A percentile compares a stretch with the other conserved stretches of the same genome.
Conservation (phyloP, 2,329 filamentous ascomycete species). For the Fusarium sp. region DNA sequence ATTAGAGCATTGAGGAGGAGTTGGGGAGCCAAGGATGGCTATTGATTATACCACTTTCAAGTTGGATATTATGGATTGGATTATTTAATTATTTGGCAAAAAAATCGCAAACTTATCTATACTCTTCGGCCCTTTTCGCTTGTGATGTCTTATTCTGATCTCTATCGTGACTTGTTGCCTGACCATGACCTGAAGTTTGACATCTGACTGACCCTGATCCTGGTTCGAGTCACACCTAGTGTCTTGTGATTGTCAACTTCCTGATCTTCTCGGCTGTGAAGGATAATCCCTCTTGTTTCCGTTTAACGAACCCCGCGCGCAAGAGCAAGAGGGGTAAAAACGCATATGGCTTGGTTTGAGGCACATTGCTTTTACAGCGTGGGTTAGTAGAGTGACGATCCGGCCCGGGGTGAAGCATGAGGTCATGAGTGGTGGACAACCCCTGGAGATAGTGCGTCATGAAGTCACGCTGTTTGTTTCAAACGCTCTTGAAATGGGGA, state of each 20-base stretch:
- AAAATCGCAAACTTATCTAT: conserved; percentile 43
- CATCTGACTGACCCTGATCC: not conserved
- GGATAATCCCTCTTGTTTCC: conserved; percentile 25
- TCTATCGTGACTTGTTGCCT: not conserved
- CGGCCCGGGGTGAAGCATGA: conserved; percentile 34
- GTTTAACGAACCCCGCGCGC: conserved; percentile 23
- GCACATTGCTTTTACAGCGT: conserved; percentile 30
- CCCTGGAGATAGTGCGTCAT: conserved; percentile 47
- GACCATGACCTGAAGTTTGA: conserved; percentile 2
- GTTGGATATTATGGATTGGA: conserved; percentile 34
- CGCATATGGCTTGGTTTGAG: conserved; percentile 35
- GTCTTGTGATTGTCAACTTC: not conserved
- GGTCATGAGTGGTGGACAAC: conserved; percentile 43
- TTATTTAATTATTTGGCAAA: conserved; percentile 42
- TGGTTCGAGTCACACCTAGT: not conserved
- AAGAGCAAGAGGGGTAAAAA: conserved; percentile 23
- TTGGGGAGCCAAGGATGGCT: conserved; percentile 37
- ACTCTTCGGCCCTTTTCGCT: not conserved
- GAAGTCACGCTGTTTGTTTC: conserved; percentile 35
- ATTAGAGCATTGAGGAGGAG: conserved; percentile 37
- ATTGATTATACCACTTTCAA: conserved; percentile 38
- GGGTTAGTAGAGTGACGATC: conserved; percentile 35
- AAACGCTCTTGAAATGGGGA: conserved; percentile 4
- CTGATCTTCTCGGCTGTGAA: conserved; percentile 4
- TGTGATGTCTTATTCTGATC: conserved; percentile 5